A percentile compares a stretch with the other conserved stretches of the same genome.
Conservation (phyloP, 108 stramenopile species). For the Aurantiochytrium sp. region DNA sequence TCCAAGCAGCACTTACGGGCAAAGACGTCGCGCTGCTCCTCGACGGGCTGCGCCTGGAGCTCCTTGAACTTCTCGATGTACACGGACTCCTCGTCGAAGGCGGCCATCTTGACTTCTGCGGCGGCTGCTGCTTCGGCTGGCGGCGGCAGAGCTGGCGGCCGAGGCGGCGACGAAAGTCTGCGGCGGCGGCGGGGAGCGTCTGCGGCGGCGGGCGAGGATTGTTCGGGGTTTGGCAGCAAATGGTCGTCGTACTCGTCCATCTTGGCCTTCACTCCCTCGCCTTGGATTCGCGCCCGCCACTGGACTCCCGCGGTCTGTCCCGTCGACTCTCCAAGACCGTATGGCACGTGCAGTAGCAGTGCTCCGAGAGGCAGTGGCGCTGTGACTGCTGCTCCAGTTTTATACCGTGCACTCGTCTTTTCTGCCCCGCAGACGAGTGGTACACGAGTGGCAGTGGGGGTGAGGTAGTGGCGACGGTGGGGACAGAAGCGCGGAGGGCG, state of each 20-base stretch:
- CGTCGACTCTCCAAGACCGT: neutral
- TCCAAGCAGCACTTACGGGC: neutral
- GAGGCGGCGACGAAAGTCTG: neutral
- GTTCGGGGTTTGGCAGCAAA: neutral
- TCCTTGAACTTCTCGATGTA: neutral
- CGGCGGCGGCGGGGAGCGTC: neutral
- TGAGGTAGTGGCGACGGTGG: no score
- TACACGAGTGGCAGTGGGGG: no score
- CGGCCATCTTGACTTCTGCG: neutral
- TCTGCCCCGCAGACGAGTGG: no score
- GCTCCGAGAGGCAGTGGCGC: neutral
- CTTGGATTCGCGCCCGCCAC: no score
- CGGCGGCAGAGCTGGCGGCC: neutral
- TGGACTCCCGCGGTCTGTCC: neutral
- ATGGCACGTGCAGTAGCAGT: neutral
- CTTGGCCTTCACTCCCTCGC: no score
- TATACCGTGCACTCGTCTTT: no score
- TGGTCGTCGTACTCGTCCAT: neutral
- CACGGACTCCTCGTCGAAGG: neutral
- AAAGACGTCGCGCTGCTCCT: constrained; percentile 6
- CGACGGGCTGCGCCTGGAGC: neutral
- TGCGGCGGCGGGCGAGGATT: neutral
- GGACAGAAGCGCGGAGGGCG: no score
- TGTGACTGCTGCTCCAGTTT: no score
- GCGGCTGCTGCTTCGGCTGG: neutral